A percentile compares a stretch with the other conserved stretches of the same genome.
These are phyloP conservation scores for Kodamaea lidongshanica DNA, from an alignment of 805 yeast species.

Conservation along the genomic window DNA sequence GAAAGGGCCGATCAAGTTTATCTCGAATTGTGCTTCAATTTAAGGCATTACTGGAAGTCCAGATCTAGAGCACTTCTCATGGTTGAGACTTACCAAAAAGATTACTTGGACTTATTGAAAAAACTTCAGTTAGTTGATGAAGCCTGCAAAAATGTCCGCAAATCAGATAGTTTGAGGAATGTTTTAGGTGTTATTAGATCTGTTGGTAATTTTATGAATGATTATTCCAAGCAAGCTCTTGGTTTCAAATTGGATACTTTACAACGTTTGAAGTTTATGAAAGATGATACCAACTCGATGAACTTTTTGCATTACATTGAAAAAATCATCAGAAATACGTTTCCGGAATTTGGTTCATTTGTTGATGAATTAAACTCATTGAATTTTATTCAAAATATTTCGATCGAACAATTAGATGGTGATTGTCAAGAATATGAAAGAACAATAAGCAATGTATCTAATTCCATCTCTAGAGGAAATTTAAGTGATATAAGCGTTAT, in stretches of 20 bases:
- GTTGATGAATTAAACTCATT: slow-evolving; percentile 64
- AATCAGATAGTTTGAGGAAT: slow-evolving; percentile 60
- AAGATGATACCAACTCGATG: slow-evolving; percentile 81
- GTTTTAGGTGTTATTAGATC: slow-evolving; percentile 80
- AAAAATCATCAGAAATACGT: slow-evolving; percentile 72
- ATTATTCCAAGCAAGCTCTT: slow-evolving; percentile 79
- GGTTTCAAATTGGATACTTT: slow-evolving; percentile 91
- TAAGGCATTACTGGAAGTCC: slow-evolving; percentile 87
- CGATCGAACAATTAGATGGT: slow-evolving; percentile 71
- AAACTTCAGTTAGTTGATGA: slow-evolving; percentile 67
- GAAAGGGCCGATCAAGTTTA: slow-evolving; percentile 84
- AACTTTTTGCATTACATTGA: slow-evolving; percentile 92
- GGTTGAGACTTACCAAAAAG: slow-evolving; percentile 66
- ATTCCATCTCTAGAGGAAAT: slow-evolving; percentile 75
- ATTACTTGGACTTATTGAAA: slow-evolving; percentile 61
- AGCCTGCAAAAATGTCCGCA: slow-evolving; percentile 61
- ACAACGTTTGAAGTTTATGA: slow-evolving; percentile 82
- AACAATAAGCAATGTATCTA: slow-evolving; percentile 60
- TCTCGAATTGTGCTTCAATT: slow-evolving; percentile 73
- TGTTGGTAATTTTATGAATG: slow-evolving; percentile 97
- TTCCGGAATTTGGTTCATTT: slow-evolving; percentile 73
- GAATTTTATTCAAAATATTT: slow-evolving; percentile 58
- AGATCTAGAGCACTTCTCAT: slow-evolving; percentile 79
- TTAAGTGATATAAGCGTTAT: slow-evolving; percentile 70
- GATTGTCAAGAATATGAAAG: slow-evolving; percentile 65